phyloP scores from a whole-genome alignment of 2,329 filamentous ascomycete species.

The Penicillium janthinellum region DNA sequence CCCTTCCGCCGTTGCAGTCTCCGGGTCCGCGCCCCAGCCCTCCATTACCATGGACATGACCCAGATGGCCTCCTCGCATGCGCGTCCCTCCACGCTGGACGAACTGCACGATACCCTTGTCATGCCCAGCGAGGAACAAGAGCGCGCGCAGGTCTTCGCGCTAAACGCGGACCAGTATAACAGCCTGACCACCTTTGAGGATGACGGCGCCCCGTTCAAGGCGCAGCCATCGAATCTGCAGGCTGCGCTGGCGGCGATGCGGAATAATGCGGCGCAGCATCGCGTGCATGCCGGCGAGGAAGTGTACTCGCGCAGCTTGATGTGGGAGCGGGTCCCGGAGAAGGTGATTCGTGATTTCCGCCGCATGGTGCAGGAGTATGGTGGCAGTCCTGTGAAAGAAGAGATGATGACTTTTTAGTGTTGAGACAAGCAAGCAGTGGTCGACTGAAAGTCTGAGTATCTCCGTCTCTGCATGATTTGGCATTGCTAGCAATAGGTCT shows the following conservation, averaged over 20 bases:
- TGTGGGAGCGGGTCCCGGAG: slow-evolving; percentile 91
- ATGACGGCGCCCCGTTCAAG: slow-evolving; percentile 43
- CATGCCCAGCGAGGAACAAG: slow-evolving; percentile 78
- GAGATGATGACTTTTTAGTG: slow-evolving; percentile 27
- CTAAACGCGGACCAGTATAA: slow-evolving; percentile 88
- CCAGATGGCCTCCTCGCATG: slow-evolving; percentile 36
- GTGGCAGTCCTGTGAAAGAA: slow-evolving; percentile 36
- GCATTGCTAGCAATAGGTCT: background rate
- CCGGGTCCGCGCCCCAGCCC: slow-evolving; percentile 29
- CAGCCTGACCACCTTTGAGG: slow-evolving; percentile 72
- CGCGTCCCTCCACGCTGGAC: slow-evolving; percentile 53
- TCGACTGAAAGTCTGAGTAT: background rate
- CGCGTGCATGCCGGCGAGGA: slow-evolving; percentile 67
- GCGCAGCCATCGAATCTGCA: slow-evolving; percentile 47
- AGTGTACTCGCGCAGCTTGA: slow-evolving; percentile 86
- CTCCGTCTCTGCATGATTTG: background rate
- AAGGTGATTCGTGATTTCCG: slow-evolving; percentile 93
- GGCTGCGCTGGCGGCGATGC: slow-evolving; percentile 76
- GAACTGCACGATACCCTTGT: slow-evolving; percentile 69
- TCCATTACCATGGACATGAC: slow-evolving; percentile 44
- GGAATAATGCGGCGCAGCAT: slow-evolving; percentile 67
- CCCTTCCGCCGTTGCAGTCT: slow-evolving; percentile 47
- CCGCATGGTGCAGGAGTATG: slow-evolving; percentile 81
- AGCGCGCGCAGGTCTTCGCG: slow-evolving; percentile 84
- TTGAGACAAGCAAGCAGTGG: too few species aligned